Evolutionary conservation across 768 basidiomycete genomes (phyloP), one percentile per base, ranked within the genome.

Genomic region (Tricholoma terreum): DNA sequence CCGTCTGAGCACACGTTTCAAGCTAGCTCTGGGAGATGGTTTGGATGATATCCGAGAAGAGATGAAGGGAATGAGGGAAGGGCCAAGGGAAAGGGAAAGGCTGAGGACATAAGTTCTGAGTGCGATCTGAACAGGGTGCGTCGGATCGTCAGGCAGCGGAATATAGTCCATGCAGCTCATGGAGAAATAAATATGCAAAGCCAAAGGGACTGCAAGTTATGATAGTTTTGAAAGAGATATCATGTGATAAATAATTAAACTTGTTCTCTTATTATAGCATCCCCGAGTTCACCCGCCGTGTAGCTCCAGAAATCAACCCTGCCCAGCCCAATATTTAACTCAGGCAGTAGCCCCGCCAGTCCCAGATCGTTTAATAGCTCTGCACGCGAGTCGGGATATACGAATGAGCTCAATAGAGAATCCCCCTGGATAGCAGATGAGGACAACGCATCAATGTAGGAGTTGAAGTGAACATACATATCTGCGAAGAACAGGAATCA

Each of bases 331-430:
- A 71, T 55, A 51, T 75, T 71, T 38, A 78, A 55, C 43, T 74
- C 75, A 1, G 66, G 53, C 19, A 80, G 63, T 3, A 87, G 61
- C 4, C 79, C 81, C 1, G 78, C 80, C 7, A 67, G 71, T 17
- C 69, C 72, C 8, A 91, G 62, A 19, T 90, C 72, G 50, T 77
- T 71, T n/a, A 89, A 61, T 54, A 92, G 85, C 54, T 80, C 77
- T 2, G 81, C 84, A 4, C 90, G 82, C 11, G 91, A 90, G 56
- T 90, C 87, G 1, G 91, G 90, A 64, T 81, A 92, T 40, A 90
- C 71, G 64, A 91, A 90, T 1, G 78, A 71, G 12, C 71, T 75
- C 38, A 91, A 69, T 43, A 93, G 71, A 2, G 79, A 69, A 24
- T 76, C 73, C 35, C 80, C 81, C 90, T 92, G 58, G 31, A 17